Conservation (phyloP, 345 rosid species). For the Barbarea vulgaris region DNA sequence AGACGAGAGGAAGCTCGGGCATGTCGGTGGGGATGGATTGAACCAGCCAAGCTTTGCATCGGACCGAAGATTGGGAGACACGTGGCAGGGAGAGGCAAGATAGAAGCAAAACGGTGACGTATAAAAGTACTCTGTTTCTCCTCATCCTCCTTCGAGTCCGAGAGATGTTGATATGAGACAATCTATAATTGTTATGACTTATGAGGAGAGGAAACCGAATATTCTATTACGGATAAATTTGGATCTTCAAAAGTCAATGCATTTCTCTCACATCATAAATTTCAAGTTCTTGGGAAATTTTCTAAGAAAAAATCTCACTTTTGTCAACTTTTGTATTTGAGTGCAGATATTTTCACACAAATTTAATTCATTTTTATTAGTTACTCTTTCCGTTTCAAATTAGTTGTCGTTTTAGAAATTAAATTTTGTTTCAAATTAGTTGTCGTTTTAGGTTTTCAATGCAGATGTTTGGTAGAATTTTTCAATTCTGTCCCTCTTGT, state of each 20-base stretch:
- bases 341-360: too few relatives aligned
- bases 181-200: background rate
- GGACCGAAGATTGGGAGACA: slow-evolving; percentile 36
- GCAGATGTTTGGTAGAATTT: too few relatives aligned
- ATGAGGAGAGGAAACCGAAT: background rate
- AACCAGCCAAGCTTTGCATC: slow-evolving; percentile 91
- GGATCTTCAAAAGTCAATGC: slow-evolving; percentile 9
- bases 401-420: too few relatives aligned
- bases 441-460: too few relatives aligned
- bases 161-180: background rate
- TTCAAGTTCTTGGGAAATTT: background rate
- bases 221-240: slow-evolving; percentile 18
- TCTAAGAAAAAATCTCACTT: background rate
- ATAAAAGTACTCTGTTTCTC: background rate
- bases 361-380: too few relatives aligned
- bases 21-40: slow-evolving; percentile 93
- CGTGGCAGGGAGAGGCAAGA: slow-evolving; percentile 34
- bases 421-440: too few relatives aligned
- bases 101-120: slow-evolving; percentile 32
- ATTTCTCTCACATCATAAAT: background rate
- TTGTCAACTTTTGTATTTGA: too few relatives aligned
- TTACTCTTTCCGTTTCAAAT: too few relatives aligned
- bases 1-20: slow-evolving; percentile 67
- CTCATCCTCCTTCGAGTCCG: background rate
- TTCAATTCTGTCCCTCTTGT: too few relatives aligned